Base-by-base conservation (phyloP, 176 grass and related monocot species). In the Lolium rigidum region DNA sequence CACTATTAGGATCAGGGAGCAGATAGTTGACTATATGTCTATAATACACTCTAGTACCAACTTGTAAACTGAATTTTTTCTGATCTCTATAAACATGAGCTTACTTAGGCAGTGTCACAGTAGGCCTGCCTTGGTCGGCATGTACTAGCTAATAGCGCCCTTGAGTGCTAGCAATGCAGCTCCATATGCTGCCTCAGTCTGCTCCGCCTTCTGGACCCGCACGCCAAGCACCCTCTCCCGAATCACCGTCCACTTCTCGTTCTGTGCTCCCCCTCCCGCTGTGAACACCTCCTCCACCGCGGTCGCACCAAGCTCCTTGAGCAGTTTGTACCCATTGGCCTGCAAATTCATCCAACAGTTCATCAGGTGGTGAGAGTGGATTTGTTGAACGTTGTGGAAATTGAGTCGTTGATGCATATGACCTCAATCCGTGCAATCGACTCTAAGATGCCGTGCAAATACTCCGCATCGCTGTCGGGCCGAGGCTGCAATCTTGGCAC, bases 141-240 rank as follows among this genome's bases (percentile, higher is more conserved):
- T 35, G 41, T 43, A 28, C 22, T 26, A 63, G 24, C 4, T 63
- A 26, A 26, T 43, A 28, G 78, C 92, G 58, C 92, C 83, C 80
- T 89, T 94, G 52, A 89, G 81, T 47, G 94, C 94, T 6, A 97
- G 88, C 55, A 92, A 39, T 15, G 94, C 94, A 10, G 94, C 86
- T 82, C 94, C 94, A 21, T 88, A 97, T 7, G 94, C 94, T 4
- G 92, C 92, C 83, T 97, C 94, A 0, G 92, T 97, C 75, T 97
- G 88, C 10, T 48, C 73, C 0, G 92, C 94, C 88, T 89, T 94
- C 16, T 58, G 60, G 9, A 94, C 94, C 0, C 88, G 83, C 69
- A 97, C 85, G 12, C 92, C 90, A 7, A 97, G 92, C 75, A 97
- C 83, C 73, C 92, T 97, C 86, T 80, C 88, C 51, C 90, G 84